Evolutionary conservation across 208 protist species (phyloP), one percentile per base, ranked within the genome.

Genomic region (Giardia muris): DNA sequence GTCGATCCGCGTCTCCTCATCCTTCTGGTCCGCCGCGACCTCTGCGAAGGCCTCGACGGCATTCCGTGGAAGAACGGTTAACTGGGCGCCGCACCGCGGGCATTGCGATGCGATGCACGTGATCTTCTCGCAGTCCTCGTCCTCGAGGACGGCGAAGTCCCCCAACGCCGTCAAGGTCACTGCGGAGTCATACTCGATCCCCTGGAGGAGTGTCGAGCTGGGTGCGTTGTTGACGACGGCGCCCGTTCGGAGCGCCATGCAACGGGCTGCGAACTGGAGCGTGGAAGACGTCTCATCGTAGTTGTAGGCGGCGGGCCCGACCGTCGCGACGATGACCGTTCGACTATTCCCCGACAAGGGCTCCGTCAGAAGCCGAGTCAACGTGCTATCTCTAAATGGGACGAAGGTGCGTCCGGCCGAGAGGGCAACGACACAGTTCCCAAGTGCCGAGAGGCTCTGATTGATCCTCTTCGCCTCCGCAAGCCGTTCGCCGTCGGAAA

Each of bases 401-500:
- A 93, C 30, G 30, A 89, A 43, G 19, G 46, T 67, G 46, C 19
- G 48, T 4, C 22, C 4, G 45, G 46, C 91, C 45, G 86, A 87
- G 0, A 96, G 45, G 1, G 92, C 92, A 42, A 94, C 92, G 46
- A 96, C 94, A 87, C 94, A 95, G 47, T 94, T 93, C 1, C 94
- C 92, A 4, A 96, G 93, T 0, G 47, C 93, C n/a, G 94, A 93
- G 1, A 96, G 94, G 0, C 93, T 94, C 0, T 87, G 89, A 93
- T 96, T 96, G 46, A 96, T 96, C 67, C 93, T 93, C 30, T 87
- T 87, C 0, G 94, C 94, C 86, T 96, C 95, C 89, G 95, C 94
- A 3, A 96, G 94, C 22, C 92, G 90, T 0, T 89, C 46, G 46
- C 95, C 95, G 0, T 4, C 87, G 47, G 57, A 93, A 19, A 90